Evolutionary conservation across 495 filamentous ascomycete genomes (phyloP).

Genomic region (Poronia punctata): DNA sequence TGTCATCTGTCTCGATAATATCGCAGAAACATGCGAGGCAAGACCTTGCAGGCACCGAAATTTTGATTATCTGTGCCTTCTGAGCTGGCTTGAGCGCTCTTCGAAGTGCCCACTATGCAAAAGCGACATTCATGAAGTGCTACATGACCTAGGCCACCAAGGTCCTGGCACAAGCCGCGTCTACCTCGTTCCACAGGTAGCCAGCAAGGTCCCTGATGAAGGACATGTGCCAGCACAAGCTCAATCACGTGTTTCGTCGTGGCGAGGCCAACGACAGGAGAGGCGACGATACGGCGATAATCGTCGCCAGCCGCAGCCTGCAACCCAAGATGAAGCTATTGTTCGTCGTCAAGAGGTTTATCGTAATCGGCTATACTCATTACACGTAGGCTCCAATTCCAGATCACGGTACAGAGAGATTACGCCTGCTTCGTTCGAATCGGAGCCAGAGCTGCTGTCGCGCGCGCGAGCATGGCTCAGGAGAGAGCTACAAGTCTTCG

Average conservation of each 20-base stretch:
- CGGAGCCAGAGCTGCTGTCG: constrained; percentile 61
- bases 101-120: constrained; percentile 77
- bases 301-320: constrained; percentile 14
- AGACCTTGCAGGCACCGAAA: constrained; percentile 70
- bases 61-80: constrained; percentile 79
- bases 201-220: constrained; percentile 9
- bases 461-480: constrained; percentile 84
- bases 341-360: constrained; percentile 69
- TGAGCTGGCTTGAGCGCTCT: constrained; percentile 74
- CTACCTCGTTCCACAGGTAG: constrained; percentile 28
- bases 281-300: constrained; percentile 16
- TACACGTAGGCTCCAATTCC: constrained; percentile 80
- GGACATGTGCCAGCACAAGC: constrained; percentile 3
- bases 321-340: constrained; percentile 49
- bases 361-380: constrained; percentile 65
- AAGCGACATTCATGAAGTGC: constrained; percentile 56
- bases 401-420: constrained; percentile 69
- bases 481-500: constrained; percentile 81
- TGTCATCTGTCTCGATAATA: constrained; percentile 67
- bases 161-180: constrained; percentile 45
- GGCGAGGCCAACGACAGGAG: constrained; percentile 2
- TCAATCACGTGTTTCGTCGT: constrained; percentile 2
- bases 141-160: constrained; percentile 51
- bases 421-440: constrained; percentile 57
- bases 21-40: constrained; percentile 64